These are phyloP conservation scores for Priceomyces medius DNA, from an alignment of 805 yeast species.

Conservation along the genomic window DNA sequence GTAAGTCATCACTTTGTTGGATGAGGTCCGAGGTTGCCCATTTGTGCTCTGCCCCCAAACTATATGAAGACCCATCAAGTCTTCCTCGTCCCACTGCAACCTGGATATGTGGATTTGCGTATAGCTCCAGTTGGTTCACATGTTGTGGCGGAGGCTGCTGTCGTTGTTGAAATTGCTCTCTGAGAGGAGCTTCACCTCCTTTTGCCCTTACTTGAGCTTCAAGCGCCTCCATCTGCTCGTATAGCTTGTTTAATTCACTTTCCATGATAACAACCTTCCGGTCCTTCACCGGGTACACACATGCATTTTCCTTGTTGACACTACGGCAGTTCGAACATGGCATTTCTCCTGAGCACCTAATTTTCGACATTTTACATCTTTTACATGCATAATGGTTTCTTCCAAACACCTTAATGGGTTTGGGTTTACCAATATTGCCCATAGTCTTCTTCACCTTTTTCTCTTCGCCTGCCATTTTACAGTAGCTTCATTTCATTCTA, in stretches of 20 bases:
- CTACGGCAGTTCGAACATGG: slow-evolving; percentile 43
- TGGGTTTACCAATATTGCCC: slow-evolving; percentile 15
- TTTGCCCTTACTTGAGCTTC: slow-evolving; percentile 15
- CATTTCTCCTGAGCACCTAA: slow-evolving; percentile 41
- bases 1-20: background rate
- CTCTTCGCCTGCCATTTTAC: background rate
- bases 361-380: slow-evolving; percentile 40
- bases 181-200: background rate
- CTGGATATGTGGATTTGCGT: background rate
- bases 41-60: background rate
- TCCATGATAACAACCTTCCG: slow-evolving; percentile 45
- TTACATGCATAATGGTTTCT: slow-evolving; percentile 43
- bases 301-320: slow-evolving; percentile 28
- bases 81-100: background rate
- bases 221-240: slow-evolving; percentile 29
- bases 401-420: slow-evolving; percentile 42
- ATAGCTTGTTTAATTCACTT: slow-evolving; percentile 35
- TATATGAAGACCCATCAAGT: background rate
- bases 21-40: background rate
- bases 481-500: no score
- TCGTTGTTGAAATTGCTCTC: slow-evolving; percentile 1
- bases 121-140: background rate
- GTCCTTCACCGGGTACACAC: slow-evolving; percentile 38
- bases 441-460: background rate
- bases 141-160: slow-evolving; percentile 1